Base-by-base conservation (phyloP, 305 asterid species). In the Andrographis paniculata region DNA sequence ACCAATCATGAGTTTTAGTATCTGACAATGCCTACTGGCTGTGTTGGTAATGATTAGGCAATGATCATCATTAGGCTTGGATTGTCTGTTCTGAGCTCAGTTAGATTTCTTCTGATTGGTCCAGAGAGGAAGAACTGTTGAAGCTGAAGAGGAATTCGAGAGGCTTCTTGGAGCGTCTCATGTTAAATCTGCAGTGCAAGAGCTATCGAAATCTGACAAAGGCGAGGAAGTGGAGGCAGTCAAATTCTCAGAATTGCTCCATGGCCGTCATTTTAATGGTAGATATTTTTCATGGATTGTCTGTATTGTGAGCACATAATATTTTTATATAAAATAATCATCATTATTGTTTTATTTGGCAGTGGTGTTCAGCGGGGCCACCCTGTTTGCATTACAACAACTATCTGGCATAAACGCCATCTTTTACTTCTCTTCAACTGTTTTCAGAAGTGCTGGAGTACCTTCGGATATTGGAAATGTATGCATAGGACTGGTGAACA, bases 351-450 rank as follows among this genome's bases (percentile, higher is more conserved):
- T 33, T 37, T 61, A n/a, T 61, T 62, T 59, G 45, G 73, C 94
- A 88, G 97, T 88, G 70, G 89, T 88, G 55, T 79, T 73, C 60
- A 64, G 75, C 47, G 95, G 95, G 46, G 79, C 95, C 20, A 66
- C 61, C 62, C 76, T 88, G 50, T 84, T 71, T 68, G 95, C 95
- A 22, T 63, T 84, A 61, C 97, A 88, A 73, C 97, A 88, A 66
- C 74, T 88, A 47, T 88, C 97, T 35, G 97, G 97, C 50, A 84
- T 88, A 72, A 88, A 88, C 68, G 94, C 97, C n/a, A 88, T 88
- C 17, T 88, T 88, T 66, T 88, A 71, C 70, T 88, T 88, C 79
- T 88, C 97, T 52, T 88, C 97, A 51, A 77, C 94, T 37, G 93
- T 84, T 41, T 88, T 88, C 56, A 84, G 17, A 65, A 75, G 77